Base-by-base conservation (phyloP, 768 basidiomycete species). In the Rhodotorula sphaerocarpa region DNA sequence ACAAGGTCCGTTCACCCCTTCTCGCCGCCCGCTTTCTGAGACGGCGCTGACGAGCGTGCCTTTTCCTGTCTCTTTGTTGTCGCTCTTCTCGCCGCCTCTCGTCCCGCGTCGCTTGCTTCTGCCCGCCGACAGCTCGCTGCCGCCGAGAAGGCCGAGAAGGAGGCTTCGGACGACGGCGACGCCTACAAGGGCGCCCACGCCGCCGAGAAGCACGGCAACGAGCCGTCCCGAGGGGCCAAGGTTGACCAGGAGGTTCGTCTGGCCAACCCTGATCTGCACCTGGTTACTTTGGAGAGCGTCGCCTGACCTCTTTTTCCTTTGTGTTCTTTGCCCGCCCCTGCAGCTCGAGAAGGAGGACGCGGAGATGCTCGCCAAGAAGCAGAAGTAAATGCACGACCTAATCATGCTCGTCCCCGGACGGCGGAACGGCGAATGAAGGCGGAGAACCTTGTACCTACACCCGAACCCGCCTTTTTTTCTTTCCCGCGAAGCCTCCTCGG, bases 241-340 rank as follows among this genome's bases (percentile, higher is more conserved):
- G 60, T 69, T 15, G 67, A 69, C 45, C 50, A 55, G 27, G 48
- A 66, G 55, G 60, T 61, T 5, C 42, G 58, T 27, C 33, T n/a
- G n/a, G n/a, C n/a, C n/a, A n/a, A n/a, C n/a, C n/a, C n/a, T n/a
- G n/a, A n/a, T n/a, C n/a, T n/a, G n/a, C n/a, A n/a, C n/a, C n/a
- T n/a, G n/a, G n/a, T n/a, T n/a, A n/a, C n/a, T n/a, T n/a, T n/a
- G n/a, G n/a, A n/a, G n/a, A n/a, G n/a, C n/a, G n/a, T n/a, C n/a
- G n/a, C n/a, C n/a, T n/a, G n/a, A n/a, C n/a, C n/a, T n/a, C n/a
- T n/a, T n/a, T 42, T 43, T n/a, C 9, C 44, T 14, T 33, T 47
- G 20, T 33, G 23, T 20, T 10, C 20, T 34, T 36, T n/a, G n/a
- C n/a, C n/a, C n/a, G n/a, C n/a, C 9, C 16, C 1, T 5, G 7